Conservation (phyloP, 768 basidiomycete species). For the Chalciporus chontae region DNA sequence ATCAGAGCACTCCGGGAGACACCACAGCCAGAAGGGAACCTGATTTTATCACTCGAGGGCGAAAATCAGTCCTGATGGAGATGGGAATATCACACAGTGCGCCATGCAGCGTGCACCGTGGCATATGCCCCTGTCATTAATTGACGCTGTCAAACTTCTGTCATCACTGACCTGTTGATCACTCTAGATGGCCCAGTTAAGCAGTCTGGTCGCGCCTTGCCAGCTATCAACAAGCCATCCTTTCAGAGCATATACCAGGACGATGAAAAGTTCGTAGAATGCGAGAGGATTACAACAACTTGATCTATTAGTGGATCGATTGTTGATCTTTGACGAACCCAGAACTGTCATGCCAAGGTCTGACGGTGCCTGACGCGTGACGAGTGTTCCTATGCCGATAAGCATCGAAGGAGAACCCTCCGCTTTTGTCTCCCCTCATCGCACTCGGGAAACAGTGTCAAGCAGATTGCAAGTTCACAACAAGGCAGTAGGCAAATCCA, state of each 20-base stretch:
- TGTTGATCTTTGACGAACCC: background rate
- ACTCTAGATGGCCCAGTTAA: too few species aligned
- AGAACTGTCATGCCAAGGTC: background rate
- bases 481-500: background rate
- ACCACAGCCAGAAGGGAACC: background rate
- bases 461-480: background rate
- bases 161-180: too few species aligned
- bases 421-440: background rate
- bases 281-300: too few species aligned
- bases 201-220: too few species aligned
- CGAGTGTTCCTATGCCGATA: background rate
- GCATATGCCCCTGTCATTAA: background rate
- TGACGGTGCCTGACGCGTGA: background rate
- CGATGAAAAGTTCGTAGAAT: too few species aligned
- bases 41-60: conserved; percentile 12
- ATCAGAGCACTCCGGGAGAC: background rate
- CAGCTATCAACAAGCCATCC: too few species aligned
- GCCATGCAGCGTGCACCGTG: background rate
- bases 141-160: conserved; percentile 13
- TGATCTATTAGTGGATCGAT: background rate
- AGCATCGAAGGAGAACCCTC: background rate
- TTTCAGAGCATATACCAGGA: too few species aligned
- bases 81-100: conserved; percentile 4
- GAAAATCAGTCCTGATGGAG: background rate
- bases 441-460: background rate